Evolutionary conservation across 192 early-diverging fungal genomes (phyloP).

Genomic region (Mycoemilia scoparia): DNA sequence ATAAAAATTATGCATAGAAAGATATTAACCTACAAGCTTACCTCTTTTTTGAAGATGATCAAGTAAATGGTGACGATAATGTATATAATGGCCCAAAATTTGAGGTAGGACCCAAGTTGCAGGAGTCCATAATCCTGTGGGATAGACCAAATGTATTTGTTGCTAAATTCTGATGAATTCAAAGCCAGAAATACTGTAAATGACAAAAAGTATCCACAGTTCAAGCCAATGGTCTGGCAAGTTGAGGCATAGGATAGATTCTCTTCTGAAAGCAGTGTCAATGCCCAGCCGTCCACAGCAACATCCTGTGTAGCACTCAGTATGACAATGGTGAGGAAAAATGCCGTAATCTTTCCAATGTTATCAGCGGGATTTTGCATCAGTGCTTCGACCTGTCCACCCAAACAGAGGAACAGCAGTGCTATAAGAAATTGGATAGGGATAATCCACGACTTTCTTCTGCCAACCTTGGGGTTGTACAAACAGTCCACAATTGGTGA

Average conservation of each 20-base stretch:
- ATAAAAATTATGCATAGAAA: no score
- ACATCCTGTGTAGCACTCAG: constrained; percentile 90
- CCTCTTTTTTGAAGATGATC: constrained; percentile 59
- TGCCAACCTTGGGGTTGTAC: constrained; percentile 63
- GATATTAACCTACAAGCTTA: constrained; percentile 1
- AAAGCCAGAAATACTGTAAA: constrained; percentile 96
- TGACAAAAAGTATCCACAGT: constrained; percentile 84
- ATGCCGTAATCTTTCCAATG: constrained; percentile 40
- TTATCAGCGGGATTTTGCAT: constrained; percentile 30
- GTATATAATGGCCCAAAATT: constrained; percentile 88
- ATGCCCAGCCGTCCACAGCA: constrained; percentile 75
- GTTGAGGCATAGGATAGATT: constrained; percentile 82
- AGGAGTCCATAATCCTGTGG: constrained; percentile 53
- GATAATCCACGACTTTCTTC: constrained; percentile 96
- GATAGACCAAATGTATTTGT: constrained; percentile 63
- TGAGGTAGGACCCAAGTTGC: constrained; percentile 68
- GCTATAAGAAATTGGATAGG: constrained; percentile 86
- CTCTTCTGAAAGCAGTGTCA: constrained; percentile 78
- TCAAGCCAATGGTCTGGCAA: constrained; percentile 92
- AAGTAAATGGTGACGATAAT: constrained; percentile 71
- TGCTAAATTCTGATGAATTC: constrained; percentile 86
- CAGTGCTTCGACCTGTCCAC: constrained; percentile 53
- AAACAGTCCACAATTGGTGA: constrained; percentile 90
- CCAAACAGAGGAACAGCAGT: constrained; percentile 58
- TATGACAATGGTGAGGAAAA: constrained; percentile 74